A percentile compares a stretch with the other conserved stretches of the same genome.
Conservation (phyloP, 164 flowering plant genomes). For the Hamamelis virginiana region DNA sequence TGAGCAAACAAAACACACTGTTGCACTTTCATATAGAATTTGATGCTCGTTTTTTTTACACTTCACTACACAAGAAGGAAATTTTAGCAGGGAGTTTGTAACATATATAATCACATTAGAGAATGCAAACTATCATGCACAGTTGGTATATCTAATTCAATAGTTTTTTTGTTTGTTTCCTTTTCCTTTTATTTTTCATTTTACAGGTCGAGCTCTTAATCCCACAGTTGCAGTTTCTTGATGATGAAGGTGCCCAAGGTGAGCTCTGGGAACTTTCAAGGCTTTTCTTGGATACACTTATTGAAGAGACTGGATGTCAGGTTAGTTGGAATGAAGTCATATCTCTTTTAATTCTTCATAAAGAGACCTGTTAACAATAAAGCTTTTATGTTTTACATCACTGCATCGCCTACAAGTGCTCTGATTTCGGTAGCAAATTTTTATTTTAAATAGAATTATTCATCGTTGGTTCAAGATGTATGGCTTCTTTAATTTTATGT, state of each 20-base stretch:
- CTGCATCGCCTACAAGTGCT: too few species aligned
- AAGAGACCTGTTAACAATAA: too few species aligned
- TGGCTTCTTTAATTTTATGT: too few species aligned
- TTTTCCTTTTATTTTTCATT: neutral
- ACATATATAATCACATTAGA: neutral
- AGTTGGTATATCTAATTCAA: neutral
- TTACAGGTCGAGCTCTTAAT: conserved; percentile 91
- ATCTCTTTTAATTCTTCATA: too few species aligned
- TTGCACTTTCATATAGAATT: too few species aligned
- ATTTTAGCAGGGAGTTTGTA: neutral
- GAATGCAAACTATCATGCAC: neutral
- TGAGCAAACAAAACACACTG: too few species aligned
- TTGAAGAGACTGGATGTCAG: conserved; percentile 78
- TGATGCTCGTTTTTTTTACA: too few species aligned
- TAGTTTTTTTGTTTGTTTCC: neutral
- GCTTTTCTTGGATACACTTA: conserved; percentile 75
- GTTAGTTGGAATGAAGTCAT: conserved; percentile 33
- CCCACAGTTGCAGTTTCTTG: conserved; percentile 93
- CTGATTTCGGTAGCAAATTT: too few species aligned
- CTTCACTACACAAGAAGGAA: too few species aligned
- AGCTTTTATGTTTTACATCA: too few species aligned
- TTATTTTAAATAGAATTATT: too few species aligned
- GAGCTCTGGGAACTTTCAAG: conserved; percentile 96
- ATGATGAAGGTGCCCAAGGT: conserved; percentile 96
- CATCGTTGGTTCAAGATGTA: too few species aligned